Evolutionary conservation across 768 basidiomycete species (phyloP), one percentile per base, ranked within the genome.

Genomic region (Pulveroboletus sp.): DNA sequence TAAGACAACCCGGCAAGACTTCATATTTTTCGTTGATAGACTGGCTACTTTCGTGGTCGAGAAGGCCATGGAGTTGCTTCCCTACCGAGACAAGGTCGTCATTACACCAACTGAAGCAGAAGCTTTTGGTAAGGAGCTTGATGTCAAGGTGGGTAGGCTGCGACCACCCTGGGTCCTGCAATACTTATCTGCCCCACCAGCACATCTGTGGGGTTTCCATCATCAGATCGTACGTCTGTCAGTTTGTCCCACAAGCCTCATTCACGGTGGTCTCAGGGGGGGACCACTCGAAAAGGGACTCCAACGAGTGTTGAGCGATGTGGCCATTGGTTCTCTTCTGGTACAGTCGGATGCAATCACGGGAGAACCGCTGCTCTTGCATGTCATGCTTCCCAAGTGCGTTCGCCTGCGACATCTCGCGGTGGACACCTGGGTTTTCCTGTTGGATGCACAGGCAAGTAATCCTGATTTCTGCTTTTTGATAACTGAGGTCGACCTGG

Each of bases 281-380:
- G 92, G 93, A 13, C 87, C 90, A 2, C 77, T 99, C 19, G 91
- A 94, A 68, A 83, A 85, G 39, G 96, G 95, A 16, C 83, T 99
- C n/a, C 79, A 83, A 38, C 75, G 93, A 12, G 93, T 94, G 16
- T 80, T 96, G 47, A 83, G 85, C 44, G 86, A 96, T 56, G 88
- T 88, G 1, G 81, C 86, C 0, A 75, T 97, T 20, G 95, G 96
- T 24, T 91, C 91, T 0, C 73, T 98, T 37, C 76, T 99, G 31
- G 87, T 99, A 34, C 95, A 97, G 65, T 87, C 90, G 0, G 90
- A 96, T 56, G 76, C 79, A 3, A 76, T 73, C 58, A 85, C 87
- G 4, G 93, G 92, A 23, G 96, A 99, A 62, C 93, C 94, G 0
- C 68, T 94, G 9, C 74, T 97, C 23, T 77, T 96, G 44, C 88